A percentile compares a stretch with the other conserved stretches of the same genome.
phyloP scores from a whole-genome alignment of 192 early-diverging fungal genomes.

The Oehlia diaphana region DNA sequence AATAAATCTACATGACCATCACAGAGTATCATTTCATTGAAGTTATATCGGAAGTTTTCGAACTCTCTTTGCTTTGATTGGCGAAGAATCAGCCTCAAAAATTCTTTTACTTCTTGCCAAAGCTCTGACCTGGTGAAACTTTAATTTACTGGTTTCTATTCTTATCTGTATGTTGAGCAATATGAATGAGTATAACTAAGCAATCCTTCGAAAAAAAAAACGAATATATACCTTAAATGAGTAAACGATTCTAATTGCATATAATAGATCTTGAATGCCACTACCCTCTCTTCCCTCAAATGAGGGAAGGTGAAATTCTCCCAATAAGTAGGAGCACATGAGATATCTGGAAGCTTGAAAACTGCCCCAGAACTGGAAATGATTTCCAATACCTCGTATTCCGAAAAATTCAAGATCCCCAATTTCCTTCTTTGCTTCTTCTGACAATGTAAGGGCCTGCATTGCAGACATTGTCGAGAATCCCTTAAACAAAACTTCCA shows the following conservation, averaged over 20 bases:
- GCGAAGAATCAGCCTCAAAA: constrained; percentile 7
- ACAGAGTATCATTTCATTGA: not conserved
- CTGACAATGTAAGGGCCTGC: constrained; percentile 19
- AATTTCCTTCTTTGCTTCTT: constrained; percentile 21
- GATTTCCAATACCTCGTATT: constrained; percentile 24
- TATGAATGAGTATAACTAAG: not conserved
- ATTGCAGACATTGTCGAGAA: constrained; percentile 19
- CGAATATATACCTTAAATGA: constrained; percentile 21
- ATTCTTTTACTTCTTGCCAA: constrained; percentile 15
- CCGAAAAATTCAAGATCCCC: constrained; percentile 16
- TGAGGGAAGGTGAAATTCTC: constrained; percentile 19
- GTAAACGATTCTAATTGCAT: constrained; percentile 6
- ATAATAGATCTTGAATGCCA: constrained; percentile 22
- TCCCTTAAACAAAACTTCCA: constrained; percentile 10
- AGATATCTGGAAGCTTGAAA: constrained; percentile 11
- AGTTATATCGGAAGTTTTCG: not conserved
- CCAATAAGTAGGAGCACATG: constrained; percentile 16
- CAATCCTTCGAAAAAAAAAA: constrained; percentile 12
- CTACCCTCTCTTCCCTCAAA: constrained; percentile 23
- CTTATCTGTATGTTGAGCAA: constrained; percentile 8
- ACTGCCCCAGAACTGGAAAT: constrained; percentile 18
- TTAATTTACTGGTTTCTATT: constrained; percentile 11
- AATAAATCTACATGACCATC: not conserved
- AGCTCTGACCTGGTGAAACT: constrained; percentile 2
- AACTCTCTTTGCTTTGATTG: constrained; percentile 6